These are phyloP conservation scores for Brassica carinata DNA, from an alignment of 345 rosid species.

Conservation along the genomic window DNA sequence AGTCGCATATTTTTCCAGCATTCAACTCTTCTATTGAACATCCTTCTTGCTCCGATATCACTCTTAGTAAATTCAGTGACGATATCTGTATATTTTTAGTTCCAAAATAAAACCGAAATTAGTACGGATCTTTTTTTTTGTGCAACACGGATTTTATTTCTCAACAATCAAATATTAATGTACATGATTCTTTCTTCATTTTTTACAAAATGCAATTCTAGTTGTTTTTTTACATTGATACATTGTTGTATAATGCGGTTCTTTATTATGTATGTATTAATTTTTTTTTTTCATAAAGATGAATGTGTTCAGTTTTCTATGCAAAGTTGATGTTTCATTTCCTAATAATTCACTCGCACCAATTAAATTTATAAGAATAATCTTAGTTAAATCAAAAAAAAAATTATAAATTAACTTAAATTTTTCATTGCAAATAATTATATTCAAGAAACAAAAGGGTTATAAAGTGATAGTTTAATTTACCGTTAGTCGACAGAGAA, in stretches of 20 bases:
- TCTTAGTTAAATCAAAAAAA: not conserved
- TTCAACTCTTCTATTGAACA: conserved; percentile 83
- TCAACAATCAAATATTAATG: not conserved
- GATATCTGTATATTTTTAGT: conserved; percentile 58
- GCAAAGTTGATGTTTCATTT: not conserved
- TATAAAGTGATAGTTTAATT: not conserved
- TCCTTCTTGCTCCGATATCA: conserved; percentile 81
- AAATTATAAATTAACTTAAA: not conserved
- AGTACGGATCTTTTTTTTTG: not conserved
- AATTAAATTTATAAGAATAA: not conserved
- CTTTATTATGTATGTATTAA: not conserved
- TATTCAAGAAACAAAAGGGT: not conserved
- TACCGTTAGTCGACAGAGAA: conserved; percentile 90
- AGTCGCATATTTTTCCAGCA: conserved; percentile 80
- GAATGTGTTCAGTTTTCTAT: not conserved
- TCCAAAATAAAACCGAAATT: not conserved
- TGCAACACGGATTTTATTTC: not conserved
- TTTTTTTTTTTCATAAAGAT: not conserved
- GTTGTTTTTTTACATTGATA: not conserved
- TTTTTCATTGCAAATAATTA: not conserved
- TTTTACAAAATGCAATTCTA: not conserved
- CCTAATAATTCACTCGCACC: not conserved
- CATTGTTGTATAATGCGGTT: not conserved
- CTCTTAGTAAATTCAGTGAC: conserved; percentile 72
- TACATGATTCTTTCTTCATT: not conserved